Base-by-base conservation (phyloP, 805 yeast species). In the Henningerozyma blattae region DNA sequence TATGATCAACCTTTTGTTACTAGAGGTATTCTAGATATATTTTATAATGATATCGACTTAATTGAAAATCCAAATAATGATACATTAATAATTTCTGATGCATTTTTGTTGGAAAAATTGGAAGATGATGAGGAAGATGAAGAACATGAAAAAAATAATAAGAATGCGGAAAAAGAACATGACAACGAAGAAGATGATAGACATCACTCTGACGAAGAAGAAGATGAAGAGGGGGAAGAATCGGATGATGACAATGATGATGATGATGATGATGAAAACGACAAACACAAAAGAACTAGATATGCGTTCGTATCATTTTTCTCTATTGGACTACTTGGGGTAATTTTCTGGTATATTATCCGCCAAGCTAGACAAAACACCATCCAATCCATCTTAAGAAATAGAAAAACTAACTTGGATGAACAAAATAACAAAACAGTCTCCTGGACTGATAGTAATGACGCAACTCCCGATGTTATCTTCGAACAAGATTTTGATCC, bases 1-100 rank as follows among this genome's bases (percentile, higher is more conserved):
- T 77, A 71, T 43, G 96, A 87, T 52, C 59, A 72, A 34, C 81
- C 91, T 2, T 72, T 67, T 30, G 66, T 70, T 18, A 70, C 87
- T 6, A 65, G 86, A 43, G 84, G 85, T 14, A 57, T 87, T 39
- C 59, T 86, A 27, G 86, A 84, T 34, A 52, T 64, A n/a, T 45
- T 44, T 26, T 29, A 52, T 33, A 65, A 59, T 58, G 66, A 54
- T 64, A 75, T 61, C 56, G 65, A 40, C 60, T 74, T 71, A 33
- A 72, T 65, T 32, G 67, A 61, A 20, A 75, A 75, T 14, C 71
- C 65, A 37, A 67, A 65, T 30, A 63, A 62, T 18, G 75, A 75
- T 15, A 24, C 27, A 10, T 24, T 24, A n/a, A 15, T 24, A 12
- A 15, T 12, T 12, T 24, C 27, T 8, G 7, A 9, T 14, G 18